A percentile compares a stretch with the other conserved stretches of the same genome.
Evolutionary conservation across 2,329 filamentous ascomycete genomes (phyloP).

Genomic region (Alternaria triticimaculans): DNA sequence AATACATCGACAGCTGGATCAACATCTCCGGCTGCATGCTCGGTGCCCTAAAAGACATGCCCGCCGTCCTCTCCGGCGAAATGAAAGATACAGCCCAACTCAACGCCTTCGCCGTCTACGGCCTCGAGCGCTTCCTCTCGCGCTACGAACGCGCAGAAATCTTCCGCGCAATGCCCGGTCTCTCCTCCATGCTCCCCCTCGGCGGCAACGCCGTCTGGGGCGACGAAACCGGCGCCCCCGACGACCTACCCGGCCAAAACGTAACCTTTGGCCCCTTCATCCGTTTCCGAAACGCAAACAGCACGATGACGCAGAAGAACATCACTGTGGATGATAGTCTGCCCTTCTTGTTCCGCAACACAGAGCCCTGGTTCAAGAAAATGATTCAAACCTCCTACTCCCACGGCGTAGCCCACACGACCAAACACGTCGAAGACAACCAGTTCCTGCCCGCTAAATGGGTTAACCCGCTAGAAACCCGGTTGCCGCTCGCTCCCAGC

Average conservation of each 20-base stretch:
- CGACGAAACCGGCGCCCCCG: constrained; percentile 83
- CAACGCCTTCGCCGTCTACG: constrained; percentile 95
- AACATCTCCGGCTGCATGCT: constrained; percentile 99
- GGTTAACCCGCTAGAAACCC: constrained; percentile 92
- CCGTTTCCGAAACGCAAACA: constrained; percentile 75
- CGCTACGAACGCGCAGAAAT: constrained; percentile 90
- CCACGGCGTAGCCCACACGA: constrained; percentile 82
- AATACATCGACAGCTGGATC: constrained; percentile 91
- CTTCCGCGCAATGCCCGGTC: constrained; percentile 95
- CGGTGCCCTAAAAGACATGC: constrained; percentile 87
- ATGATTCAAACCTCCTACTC: constrained; percentile 80
- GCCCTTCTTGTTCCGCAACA: constrained; percentile 76
- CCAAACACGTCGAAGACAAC: constrained; percentile 75
- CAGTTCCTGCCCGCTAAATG: constrained; percentile 70
- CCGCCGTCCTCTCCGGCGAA: constrained; percentile 90
- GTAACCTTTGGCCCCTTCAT: constrained; percentile 81
- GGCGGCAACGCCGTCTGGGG: constrained; percentile 97
- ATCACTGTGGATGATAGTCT: constrained; percentile 81
- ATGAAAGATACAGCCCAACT: constrained; percentile 98
- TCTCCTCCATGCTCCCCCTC: constrained; percentile 95
- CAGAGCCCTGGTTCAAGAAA: constrained; percentile 84
- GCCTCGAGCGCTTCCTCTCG: constrained; percentile 92
- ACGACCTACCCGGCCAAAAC: constrained; percentile 77
- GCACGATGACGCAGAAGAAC: constrained; percentile 63
- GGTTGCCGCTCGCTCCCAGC: constrained; percentile 83